phyloP scores from a whole-genome alignment of 192 early-diverging fungal genomes.

The Coemansia sp. region DNA sequence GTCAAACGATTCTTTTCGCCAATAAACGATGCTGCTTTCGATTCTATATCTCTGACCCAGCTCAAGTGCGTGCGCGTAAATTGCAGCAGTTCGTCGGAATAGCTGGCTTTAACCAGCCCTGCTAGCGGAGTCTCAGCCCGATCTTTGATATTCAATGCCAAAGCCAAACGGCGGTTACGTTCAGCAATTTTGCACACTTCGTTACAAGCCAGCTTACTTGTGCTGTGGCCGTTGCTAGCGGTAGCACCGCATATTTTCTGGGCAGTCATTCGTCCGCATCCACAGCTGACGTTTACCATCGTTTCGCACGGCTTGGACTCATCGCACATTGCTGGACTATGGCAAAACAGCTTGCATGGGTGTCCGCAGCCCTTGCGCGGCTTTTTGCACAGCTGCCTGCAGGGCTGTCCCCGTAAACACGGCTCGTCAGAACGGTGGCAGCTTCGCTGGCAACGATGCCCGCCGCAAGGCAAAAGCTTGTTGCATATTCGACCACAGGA shows the following conservation, averaged over 20 bases:
- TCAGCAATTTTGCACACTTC: slow-evolving; percentile 74
- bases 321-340: slow-evolving; percentile 71
- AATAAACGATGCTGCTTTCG: slow-evolving; percentile 64
- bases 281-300: slow-evolving; percentile 62
- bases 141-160: slow-evolving; percentile 71
- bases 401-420: slow-evolving; percentile 66
- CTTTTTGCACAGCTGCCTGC: slow-evolving; percentile 71
- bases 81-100: slow-evolving; percentile 66
- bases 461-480: slow-evolving; percentile 61
- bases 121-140: slow-evolving; percentile 33
- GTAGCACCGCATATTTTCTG: slow-evolving; percentile 70
- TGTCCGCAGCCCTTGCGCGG: slow-evolving; percentile 83
- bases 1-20: slow-evolving; percentile 53
- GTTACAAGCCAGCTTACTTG: slow-evolving; percentile 67
- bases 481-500: slow-evolving; percentile 62
- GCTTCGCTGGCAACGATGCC: slow-evolving; percentile 75
- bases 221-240: slow-evolving; percentile 36
- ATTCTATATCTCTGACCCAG: slow-evolving; percentile 71
- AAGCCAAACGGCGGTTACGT: slow-evolving; percentile 76
- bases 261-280: slow-evolving; percentile 67
- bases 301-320: slow-evolving; percentile 70
- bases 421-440: slow-evolving; percentile 73
- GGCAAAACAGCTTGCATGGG: slow-evolving; percentile 70
- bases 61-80: slow-evolving; percentile 62
- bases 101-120: slow-evolving; percentile 41